Percentiles rank a stretch among this genome's conserved stretches.
Evolutionary conservation across 1,284 basidiomycete species (phyloP).

Genomic region (Tilletia caries): DNA sequence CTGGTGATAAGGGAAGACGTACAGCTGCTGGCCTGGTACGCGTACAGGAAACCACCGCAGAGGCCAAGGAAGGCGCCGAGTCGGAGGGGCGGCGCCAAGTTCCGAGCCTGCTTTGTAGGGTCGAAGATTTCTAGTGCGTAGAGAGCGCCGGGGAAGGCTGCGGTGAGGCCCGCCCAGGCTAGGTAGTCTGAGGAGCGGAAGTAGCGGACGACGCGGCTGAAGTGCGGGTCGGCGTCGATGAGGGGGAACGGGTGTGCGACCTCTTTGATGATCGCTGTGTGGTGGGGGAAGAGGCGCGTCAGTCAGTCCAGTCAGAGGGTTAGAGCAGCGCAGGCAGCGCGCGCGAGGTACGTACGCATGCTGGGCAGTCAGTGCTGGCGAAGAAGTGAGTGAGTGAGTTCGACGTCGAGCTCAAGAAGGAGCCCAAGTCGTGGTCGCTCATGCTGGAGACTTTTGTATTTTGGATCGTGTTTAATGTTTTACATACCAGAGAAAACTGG

Average conservation of each 20-base stretch:
- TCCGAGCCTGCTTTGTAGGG: slow-evolving; percentile 38
- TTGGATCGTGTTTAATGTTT: too few species aligned
- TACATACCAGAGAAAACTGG: too few species aligned
- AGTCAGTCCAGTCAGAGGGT: too few species aligned
- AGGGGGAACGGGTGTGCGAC: slow-evolving; percentile 47
- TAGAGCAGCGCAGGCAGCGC: not conserved
- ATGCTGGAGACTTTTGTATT: not conserved
- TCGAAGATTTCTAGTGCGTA: slow-evolving; percentile 57
- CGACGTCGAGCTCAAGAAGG: not conserved
- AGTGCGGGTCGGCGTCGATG: slow-evolving; percentile 83
- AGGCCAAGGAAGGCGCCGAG: slow-evolving; percentile 59
- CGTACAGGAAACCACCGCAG: slow-evolving; percentile 83
- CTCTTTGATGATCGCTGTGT: slow-evolving; percentile 34
- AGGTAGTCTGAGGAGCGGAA: slow-evolving; percentile 84
- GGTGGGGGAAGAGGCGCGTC: not conserved
- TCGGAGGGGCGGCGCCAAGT: slow-evolving; percentile 37
- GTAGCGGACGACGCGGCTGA: slow-evolving; percentile 79
- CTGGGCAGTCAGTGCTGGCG: not conserved
- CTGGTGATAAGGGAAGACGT: slow-evolving; percentile 14
- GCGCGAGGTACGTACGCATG: not conserved
- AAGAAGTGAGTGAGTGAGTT: not conserved
- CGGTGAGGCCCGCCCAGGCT: slow-evolving; percentile 75
- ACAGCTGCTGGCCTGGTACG: slow-evolving; percentile 69
- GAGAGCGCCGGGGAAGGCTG: slow-evolving; percentile 71
- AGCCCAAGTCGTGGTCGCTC: too few species aligned